Evolutionary conservation across 2,329 filamentous ascomycete genomes (phyloP).

Genomic region (Saccharata proteae): DNA sequence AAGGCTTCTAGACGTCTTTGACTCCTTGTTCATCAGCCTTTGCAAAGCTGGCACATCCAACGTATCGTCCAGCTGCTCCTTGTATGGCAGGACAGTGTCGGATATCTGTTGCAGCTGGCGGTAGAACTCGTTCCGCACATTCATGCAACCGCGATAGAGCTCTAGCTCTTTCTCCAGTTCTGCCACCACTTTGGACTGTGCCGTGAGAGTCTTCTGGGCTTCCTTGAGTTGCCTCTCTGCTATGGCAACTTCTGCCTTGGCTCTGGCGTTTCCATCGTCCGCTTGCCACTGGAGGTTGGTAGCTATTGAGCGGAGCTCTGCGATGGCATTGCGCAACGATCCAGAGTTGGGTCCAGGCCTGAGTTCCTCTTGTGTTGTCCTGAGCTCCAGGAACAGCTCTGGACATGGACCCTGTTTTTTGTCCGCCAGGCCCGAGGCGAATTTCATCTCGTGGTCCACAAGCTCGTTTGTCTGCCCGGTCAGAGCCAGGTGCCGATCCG

Average conservation of each 20-base stretch:
- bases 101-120: conserved; percentile 83
- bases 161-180: conserved; percentile 60
- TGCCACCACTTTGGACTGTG: conserved; percentile 40
- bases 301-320: conserved; percentile 54
- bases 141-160: conserved; percentile 66
- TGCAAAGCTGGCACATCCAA: conserved; percentile 40
- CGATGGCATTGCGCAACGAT: conserved; percentile 60
- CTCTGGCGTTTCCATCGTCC: conserved; percentile 41
- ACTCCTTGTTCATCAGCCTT: conserved; percentile 34
- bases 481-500: conserved; percentile 66
- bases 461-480: conserved; percentile 67
- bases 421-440: conserved; percentile 48
- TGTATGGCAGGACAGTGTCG: conserved; percentile 67
- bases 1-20: conserved; percentile 45
- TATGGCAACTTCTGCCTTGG: conserved; percentile 51
- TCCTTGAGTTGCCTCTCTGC: conserved; percentile 50
- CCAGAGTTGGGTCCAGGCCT: conserved; percentile 40
- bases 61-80: conserved; percentile 47
- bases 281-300: conserved; percentile 48
- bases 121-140: conserved; percentile 79
- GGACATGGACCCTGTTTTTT: conserved; percentile 60
- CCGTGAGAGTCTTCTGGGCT: conserved; percentile 40
- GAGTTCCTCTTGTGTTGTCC: conserved; percentile 34
- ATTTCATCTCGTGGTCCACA: conserved; percentile 58
- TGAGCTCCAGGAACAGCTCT: conserved; percentile 45